Base-by-base conservation (phyloP, 1,284 basidiomycete genomes). In the Melampsora allii-populina region DNA sequence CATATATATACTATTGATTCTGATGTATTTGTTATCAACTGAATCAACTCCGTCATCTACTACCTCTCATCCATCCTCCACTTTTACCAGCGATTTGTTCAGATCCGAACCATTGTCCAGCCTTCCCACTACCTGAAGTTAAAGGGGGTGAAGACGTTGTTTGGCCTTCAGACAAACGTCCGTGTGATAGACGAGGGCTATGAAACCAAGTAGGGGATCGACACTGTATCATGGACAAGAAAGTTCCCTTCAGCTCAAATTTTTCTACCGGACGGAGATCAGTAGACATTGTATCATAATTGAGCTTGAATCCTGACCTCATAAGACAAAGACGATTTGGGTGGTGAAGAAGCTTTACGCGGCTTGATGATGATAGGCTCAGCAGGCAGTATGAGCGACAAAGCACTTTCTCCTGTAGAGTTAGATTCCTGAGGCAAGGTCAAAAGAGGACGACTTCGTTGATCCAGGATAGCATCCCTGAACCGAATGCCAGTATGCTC, bases 401-500 rank as follows among this genome's bases (percentile, higher is more conserved):
- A 53, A 7, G 60, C 68, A 39, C 56, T 63, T 24, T 45, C 36
- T 65, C 58, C 48, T 24, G 19, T 17, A 29, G n/a, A 21, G 10
- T 24, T n/a, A 5, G 53, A 42, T 36, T 27, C 29, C 50, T 58
- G 33, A 21, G 50, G 24, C 21, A 65, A 27, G 9, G 61, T 64
- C 63, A 72, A 61, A 42, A 72, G 59, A 21, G 68, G 68, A 24
- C 56, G 60, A n/a, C 59, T 19, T 9, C 31, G 45, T 24, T 64
- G 19, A 31, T 45, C 50, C 5, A 72, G 33, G 33, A 72, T 72
- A 19, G 50, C 39, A 21, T 63, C 61, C 63, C 63, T 72, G 14
- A 72, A 61, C 12, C 61, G 39, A 46, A 50, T 50, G 10, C 68
- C 68, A 50, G 27, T 63, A 48, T 72, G 68, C 31, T 72, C 68